These are phyloP conservation scores for Taxillus chinensis DNA, from an alignment of 164 flowering plant genomes.

Conservation along the genomic window DNA sequence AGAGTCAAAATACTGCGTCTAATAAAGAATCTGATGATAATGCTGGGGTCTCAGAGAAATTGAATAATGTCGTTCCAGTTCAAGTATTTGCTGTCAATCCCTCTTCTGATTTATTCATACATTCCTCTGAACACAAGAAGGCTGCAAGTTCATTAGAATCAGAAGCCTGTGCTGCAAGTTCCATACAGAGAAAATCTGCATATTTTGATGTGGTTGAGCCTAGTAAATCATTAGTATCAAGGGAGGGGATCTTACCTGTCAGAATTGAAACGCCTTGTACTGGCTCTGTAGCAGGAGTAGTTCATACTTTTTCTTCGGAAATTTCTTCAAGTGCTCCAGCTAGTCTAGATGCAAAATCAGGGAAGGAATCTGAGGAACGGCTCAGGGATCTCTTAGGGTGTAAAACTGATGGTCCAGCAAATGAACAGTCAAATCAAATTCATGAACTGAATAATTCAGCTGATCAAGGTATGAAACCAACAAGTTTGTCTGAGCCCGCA, in stretches of 20 bases:
- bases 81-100: too few relatives aligned
- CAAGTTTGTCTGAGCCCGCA: not conserved
- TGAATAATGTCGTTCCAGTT: too few relatives aligned
- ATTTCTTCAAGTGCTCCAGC: not conserved
- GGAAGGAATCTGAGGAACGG: not conserved
- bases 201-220: conserved; percentile 5
- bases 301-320: conserved; percentile 11
- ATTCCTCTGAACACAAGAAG: conserved; percentile 8
- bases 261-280: not conserved
- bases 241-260: conserved; percentile 5
- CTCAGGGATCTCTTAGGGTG: not conserved
- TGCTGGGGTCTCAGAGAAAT: too few relatives aligned
- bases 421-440: not conserved
- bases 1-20: too few relatives aligned
- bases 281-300: conserved; percentile 6
- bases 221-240: not conserved
- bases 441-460: not conserved
- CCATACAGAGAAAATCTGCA: conserved; percentile 1
- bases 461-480: not conserved
- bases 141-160: not conserved
- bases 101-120: too few relatives aligned
- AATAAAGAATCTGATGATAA: too few relatives aligned
- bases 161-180: conserved; percentile 4
- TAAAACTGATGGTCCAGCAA: not conserved
- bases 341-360: not conserved